A percentile compares a stretch with the other conserved stretches of the same genome.
These are phyloP conservation scores for Cicer judaicum DNA, from an alignment of 306 rosid genomes.

Conservation along the genomic window DNA sequence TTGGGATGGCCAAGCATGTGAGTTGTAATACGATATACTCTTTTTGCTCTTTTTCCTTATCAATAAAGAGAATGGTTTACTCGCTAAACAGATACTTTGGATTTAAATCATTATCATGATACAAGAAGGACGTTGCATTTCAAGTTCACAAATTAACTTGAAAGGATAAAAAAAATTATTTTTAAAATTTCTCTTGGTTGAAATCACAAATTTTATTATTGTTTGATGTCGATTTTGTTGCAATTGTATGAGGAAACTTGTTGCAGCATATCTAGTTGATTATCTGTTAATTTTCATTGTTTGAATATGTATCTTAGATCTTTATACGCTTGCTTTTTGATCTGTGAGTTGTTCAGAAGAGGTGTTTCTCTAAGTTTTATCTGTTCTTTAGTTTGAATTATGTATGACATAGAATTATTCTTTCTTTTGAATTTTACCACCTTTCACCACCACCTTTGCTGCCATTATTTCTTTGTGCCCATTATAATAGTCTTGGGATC, in stretches of 20 bases:
- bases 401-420: not conserved
- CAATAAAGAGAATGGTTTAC: constrained; percentile 18
- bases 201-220: constrained; percentile 15
- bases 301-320: constrained; percentile 11
- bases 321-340: constrained; percentile 3
- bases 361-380: constrained; percentile 7
- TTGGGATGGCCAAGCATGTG: constrained; percentile 99
- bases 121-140: not conserved
- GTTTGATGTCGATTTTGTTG: not conserved
- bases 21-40: constrained; percentile 47
- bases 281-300: constrained; percentile 12
- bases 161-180: constrained; percentile 28
- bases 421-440: constrained; percentile 23
- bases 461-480: constrained; percentile 23
- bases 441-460: constrained; percentile 9
- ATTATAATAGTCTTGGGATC: constrained; percentile 29
- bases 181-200: constrained; percentile 11
- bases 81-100: not conserved
- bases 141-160: not conserved
- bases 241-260: constrained; percentile 5
- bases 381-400: constrained; percentile 2
- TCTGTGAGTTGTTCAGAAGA: constrained; percentile 3
- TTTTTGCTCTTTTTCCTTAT: constrained; percentile 10
- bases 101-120: not conserved
- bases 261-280: not conserved